These are phyloP conservation scores for Thinopyrum obtusiflorum DNA, from an alignment of 202 grass and related monocot genomes.

Conservation along the genomic window DNA sequence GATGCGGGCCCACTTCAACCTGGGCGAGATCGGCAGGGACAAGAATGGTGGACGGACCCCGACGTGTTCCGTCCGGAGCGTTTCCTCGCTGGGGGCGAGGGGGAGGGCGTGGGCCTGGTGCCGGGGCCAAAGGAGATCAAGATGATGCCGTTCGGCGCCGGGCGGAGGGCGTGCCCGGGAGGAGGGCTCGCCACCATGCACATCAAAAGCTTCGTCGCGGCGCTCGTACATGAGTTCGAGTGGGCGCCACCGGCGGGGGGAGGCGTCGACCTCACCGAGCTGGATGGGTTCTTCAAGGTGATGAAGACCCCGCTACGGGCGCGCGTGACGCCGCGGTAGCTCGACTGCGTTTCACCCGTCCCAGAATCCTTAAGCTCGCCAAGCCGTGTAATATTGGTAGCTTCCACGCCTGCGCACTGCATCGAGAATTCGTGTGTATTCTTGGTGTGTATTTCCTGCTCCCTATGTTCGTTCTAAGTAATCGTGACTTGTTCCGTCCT, in stretches of 20 bases:
- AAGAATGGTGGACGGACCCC: not conserved
- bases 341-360: no score
- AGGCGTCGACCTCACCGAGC: no score
- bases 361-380: no score
- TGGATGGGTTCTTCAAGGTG: no score
- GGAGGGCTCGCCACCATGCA: not conserved
- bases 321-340: no score
- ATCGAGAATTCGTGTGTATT: no score
- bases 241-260: not conserved
- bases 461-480: no score
- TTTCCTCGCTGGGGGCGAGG: not conserved
- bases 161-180: not conserved
- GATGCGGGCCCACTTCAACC: not conserved
- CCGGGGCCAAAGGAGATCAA: conserved; percentile 48
- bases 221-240: not conserved
- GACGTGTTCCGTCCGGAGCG: not conserved
- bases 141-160: conserved; percentile 89
- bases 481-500: no score
- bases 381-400: no score
- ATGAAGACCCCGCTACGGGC: no score
- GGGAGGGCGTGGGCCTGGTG: not conserved
- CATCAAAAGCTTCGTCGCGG: not conserved
- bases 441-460: no score
- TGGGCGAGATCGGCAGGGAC: not conserved
- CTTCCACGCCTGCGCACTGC: no score